Base-by-base conservation (phyloP, 148 eudicot species). In the Chenopodium quinoa region DNA sequence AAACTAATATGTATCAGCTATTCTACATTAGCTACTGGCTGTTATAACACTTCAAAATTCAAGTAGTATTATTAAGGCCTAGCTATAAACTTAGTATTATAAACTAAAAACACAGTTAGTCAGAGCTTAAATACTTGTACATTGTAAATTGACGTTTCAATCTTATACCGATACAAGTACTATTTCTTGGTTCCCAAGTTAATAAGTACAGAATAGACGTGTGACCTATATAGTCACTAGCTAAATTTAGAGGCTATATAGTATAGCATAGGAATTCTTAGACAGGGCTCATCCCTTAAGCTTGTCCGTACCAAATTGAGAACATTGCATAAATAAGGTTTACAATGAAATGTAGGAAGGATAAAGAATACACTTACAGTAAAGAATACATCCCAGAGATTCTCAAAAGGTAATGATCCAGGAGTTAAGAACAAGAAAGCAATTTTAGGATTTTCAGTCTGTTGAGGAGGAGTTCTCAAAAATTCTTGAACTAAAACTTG, bases 371-470 rank as follows among this genome's bases (percentile, higher is more conserved):
- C 27, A 34, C 91, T 86, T 82, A 90, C 95, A 65, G 87, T 84
- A 81, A 92, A 90, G 84, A 90, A 92, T 78, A 76, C 83, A 80
- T 90, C 95, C 95, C 95, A 92, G 54, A 92, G 91, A 85, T 34
- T 86, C 89, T 92, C 95, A 25, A 92, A 90, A 83, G 95, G 93
- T 75, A 92, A 82, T 34, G 88, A 70, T 48, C 93, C 93, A 8
- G 90, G 86, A n/a, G 86, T 90, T 84, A 92, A 85, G 86, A 90
- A 92, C 92, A 92, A 78, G 88, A 92, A 92, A 71, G 95, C 95
- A 68, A 92, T 86, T 80, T 92, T 92, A 34, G 92, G 90, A 71
- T 75, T 88, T 76, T 89, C 82, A 29, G 91, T 80, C 71, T 65
- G 83, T 17, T 73, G 62, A 31, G 81, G 84, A 54, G 91, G 89